Base-by-base conservation (phyloP, 768 basidiomycete genomes). In the Candolleomyces eurysporus region DNA sequence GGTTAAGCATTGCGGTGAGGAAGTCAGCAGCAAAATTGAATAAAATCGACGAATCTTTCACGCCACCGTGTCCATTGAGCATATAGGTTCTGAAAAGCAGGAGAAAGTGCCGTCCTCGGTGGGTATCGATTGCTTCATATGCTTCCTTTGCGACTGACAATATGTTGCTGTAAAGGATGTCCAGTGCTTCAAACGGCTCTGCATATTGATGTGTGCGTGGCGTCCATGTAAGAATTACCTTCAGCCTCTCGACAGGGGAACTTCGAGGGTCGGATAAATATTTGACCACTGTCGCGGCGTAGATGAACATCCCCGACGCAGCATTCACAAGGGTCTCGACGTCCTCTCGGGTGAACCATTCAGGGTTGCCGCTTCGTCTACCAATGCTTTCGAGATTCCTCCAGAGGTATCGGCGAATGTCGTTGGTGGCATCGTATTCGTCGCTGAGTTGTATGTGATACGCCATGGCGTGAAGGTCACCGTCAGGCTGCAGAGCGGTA, bases 231-330 rank as follows among this genome's bases (percentile, higher is more conserved):
- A 66, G 31, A 21, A 48, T 42, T 5, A 39, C 40, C 26, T 45
- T 19, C 9, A 58, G 30, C 40, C 40, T 40, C n/a, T 58, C 45
- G 3, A 22, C n/a, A 7, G 45, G 57, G 45, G 26, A 31, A 16
- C 10, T 13, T 5, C 57, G 42, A 13, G 13, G 42, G 5, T 58
- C 62, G 19, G 64, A 69, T 6, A 72, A 63, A 42, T 68, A 72
- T 52, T 68, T 68, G 53, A 69, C 55, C 3, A 72, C 67, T 0
- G 72, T 70, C 30, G 71, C 42, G 2, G 71, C 65, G 50, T 71
- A 70, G 13, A 71, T 68, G 50, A 73, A 73, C 8, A 70, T 62
- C 1, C 71, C 67, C 0, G 63, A 62, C 0, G 71, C 60, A 39
- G 66, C 65, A 7, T 60, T 31, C 10, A 72, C 65, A 6, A 67